Conservation (phyloP, 176 grass and related monocot genomes). For the Thalia dealbata region DNA sequence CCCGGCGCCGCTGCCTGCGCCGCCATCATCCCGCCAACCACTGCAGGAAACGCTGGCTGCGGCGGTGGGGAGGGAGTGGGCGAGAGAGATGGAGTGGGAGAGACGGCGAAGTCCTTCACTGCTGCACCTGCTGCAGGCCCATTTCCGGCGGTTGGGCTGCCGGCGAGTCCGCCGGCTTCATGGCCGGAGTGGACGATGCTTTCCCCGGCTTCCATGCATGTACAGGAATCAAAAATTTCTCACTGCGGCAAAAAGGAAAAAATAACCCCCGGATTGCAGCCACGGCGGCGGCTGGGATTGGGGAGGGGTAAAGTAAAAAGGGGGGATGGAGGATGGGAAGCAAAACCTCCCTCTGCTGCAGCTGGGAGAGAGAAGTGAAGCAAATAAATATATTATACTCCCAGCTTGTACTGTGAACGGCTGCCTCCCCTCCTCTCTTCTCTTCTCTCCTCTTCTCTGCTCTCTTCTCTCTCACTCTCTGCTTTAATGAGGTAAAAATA, state of each 20-base stretch:
- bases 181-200: constrained; percentile 28
- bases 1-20: background rate
- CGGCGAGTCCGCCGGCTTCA: constrained; percentile 11
- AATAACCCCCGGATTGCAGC: background rate
- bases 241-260: background rate
- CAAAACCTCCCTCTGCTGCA: background rate
- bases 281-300: too few species aligned
- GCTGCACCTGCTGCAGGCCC: constrained; percentile 19
- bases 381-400: background rate
- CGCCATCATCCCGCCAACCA: constrained; percentile 7
- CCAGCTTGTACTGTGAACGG: background rate
- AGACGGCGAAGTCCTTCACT: constrained; percentile 30
- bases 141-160: constrained; percentile 18
- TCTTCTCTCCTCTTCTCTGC: background rate
- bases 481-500: background rate
- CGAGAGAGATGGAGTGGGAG: constrained; percentile 48
- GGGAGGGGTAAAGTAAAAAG: too few species aligned
- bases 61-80: constrained; percentile 39
- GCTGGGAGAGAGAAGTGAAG: background rate
- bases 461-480: constrained; percentile 1
- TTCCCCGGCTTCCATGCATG: constrained; percentile 32
- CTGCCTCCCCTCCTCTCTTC: background rate
- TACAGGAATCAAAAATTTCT: background rate
- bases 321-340: too few species aligned
- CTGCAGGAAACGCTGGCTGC: constrained; percentile 13